Base-by-base conservation (phyloP, 495 filamentous ascomycete genomes). In the Tuber aestivum region DNA sequence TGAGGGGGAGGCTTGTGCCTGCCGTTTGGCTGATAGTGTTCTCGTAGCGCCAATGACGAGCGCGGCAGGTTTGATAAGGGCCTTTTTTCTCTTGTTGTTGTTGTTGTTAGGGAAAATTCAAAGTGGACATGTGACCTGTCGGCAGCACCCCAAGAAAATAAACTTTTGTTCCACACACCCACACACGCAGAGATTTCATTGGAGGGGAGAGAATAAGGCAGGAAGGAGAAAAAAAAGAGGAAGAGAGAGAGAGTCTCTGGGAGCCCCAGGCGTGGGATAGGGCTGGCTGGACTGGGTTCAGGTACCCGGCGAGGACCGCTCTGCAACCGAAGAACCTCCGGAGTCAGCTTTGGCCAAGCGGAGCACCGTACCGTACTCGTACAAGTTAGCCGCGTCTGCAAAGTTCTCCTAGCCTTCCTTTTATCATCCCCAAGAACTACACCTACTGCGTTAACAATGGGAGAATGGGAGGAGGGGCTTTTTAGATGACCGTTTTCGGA, bases 1-100 rank as follows among this genome's bases (percentile, higher is more conserved):
- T 65, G 56, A 65, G 27, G 56, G 50, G 14, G 56, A 20, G 32
- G 27, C 27, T 65, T 65, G 56, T 65, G 35, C 56, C 56, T 65
- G 35, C 56, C 27, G 14, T 32, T 65, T 65, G 27, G 56, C 16
- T 35, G 27, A 65, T 65, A 65, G 56, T 14, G 27, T 65, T 65
- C 27, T 4, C 56, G 56, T 65, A 65, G 56, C 56, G 56, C 56
- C 56, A 65, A 65, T 65, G 56, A 65, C 56, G 56, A 65, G 56
- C 56, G 4, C 27, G 50, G 56, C 27, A 65, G 56, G 56, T 65
- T 65, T 65, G 56, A 65, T 65, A 65, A 65, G 56, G 56, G 27
- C 4, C 56, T 12, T 35, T 65, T 32, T 3, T n/a, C 23, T 45
- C 8, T 1, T 45, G 44, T 56, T 56, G 2, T 65, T 65, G 56